Percentiles rank a stretch among this genome's conserved stretches.
Evolutionary conservation across 2,329 filamentous ascomycete species (phyloP).

Genomic region (Karstenula rhodostoma): DNA sequence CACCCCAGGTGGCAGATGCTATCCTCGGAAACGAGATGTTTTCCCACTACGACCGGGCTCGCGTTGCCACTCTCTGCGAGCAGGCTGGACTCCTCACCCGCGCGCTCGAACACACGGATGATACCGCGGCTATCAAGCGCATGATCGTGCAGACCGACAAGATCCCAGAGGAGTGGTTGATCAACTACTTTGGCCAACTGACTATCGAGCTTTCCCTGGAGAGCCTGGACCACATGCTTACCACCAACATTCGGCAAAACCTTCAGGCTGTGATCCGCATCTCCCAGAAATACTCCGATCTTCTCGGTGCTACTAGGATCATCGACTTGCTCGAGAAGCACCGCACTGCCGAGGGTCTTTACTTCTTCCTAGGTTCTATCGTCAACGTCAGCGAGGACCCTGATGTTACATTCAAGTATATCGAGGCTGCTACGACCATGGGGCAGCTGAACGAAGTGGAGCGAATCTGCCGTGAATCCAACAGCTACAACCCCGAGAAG

Average conservation of each 20-base stretch:
- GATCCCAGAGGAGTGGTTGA: conserved; percentile 89
- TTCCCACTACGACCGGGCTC: conserved; percentile 90
- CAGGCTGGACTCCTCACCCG: conserved; percentile 77
- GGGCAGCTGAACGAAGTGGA: conserved; percentile 95
- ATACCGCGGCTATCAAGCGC: conserved; percentile 88
- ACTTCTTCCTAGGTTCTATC: conserved; percentile 97
- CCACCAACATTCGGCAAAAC: conserved; percentile 95
- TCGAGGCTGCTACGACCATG: conserved; percentile 94
- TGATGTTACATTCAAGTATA: conserved; percentile 99
- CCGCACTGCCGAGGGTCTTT: conserved; percentile 94
- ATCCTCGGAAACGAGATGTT: conserved; percentile 99
- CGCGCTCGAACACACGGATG: conserved; percentile 93
- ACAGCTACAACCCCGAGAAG: conserved; percentile 74
- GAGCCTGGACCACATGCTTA: conserved; percentile 95
- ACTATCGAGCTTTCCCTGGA: conserved; percentile 96
- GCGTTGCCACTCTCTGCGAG: conserved; percentile 91
- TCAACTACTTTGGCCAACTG: conserved; percentile 90
- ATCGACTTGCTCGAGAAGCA: conserved; percentile 98
- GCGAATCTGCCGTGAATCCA: conserved; percentile 94
- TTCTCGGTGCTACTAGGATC: conserved; percentile 84
- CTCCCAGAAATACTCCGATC: conserved; percentile 96
- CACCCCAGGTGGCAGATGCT: conserved; percentile 95
- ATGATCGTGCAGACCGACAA: conserved; percentile 86
- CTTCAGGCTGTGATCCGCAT: conserved; percentile 93
- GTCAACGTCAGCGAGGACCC: conserved; percentile 95